Evolutionary conservation across 257 asterid genomes (phyloP).

Genomic region (Paulownia fortunei): DNA sequence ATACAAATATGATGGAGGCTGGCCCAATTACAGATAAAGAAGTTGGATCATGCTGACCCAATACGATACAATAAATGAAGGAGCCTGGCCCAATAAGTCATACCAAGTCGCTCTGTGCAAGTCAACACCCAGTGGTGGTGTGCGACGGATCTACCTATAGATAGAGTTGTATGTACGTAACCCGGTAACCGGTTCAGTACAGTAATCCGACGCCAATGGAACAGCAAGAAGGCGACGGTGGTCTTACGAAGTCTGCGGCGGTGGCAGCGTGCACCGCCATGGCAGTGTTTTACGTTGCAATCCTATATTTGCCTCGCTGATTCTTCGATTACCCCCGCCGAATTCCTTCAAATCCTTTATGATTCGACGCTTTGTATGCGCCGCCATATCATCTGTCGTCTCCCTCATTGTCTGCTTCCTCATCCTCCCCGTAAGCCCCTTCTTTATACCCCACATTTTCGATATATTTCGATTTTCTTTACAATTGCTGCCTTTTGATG

Average conservation of each 20-base stretch:
- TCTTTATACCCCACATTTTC: neutral
- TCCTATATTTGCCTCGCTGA: slow-evolving; percentile 78
- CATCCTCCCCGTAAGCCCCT: slow-evolving; percentile 65
- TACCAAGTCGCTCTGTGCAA: slow-evolving; percentile 13
- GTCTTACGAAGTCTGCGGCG: slow-evolving; percentile 56
- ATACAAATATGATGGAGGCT: neutral
- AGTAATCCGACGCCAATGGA: slow-evolving; percentile 50
- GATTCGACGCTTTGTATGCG: slow-evolving; percentile 87
- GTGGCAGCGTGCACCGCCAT: slow-evolving; percentile 64
- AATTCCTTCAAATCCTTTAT: slow-evolving; percentile 64
- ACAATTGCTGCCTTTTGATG: neutral
- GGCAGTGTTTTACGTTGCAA: slow-evolving; percentile 81
- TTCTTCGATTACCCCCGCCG: slow-evolving; percentile 86
- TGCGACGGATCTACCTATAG: slow-evolving; percentile 14
- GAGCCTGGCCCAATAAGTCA: slow-evolving; percentile 28
- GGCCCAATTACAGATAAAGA: slow-evolving; percentile 30
- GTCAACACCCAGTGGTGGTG: slow-evolving; percentile 31
- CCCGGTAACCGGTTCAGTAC: neutral
- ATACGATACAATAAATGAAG: neutral
- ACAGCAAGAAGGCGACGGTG: slow-evolving; percentile 35
- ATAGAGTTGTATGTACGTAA: neutral
- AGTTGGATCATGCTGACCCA: neutral
- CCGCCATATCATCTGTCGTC: slow-evolving; percentile 68
- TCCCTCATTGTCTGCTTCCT: slow-evolving; percentile 67
- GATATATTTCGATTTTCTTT: neutral